Conservation (phyloP, 768 basidiomycete species). For the Sarcomyxa edulis region DNA sequence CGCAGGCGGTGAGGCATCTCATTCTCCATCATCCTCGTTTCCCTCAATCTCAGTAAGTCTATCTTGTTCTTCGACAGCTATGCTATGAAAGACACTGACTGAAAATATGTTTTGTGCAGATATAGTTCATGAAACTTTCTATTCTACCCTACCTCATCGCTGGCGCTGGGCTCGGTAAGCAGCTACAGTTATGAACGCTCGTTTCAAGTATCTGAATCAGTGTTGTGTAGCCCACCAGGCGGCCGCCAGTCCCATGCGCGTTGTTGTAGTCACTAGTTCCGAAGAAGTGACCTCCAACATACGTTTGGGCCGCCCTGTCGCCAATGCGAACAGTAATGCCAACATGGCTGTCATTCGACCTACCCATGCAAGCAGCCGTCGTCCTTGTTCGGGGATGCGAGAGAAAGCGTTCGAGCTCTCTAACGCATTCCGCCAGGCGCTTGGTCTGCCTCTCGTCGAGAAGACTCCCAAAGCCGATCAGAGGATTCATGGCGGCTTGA, state of each 20-base stretch:
- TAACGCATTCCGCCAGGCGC: slow-evolving; percentile 47
- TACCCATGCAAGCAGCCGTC: slow-evolving; percentile 5
- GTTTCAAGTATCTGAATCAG: not conserved
- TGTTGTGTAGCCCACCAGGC: slow-evolving; percentile 26
- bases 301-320: slow-evolving; percentile 30
- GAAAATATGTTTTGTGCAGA: no score
- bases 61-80: no score
- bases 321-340: slow-evolving; percentile 22
- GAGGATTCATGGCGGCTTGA: slow-evolving; percentile 13
- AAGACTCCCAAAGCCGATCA: slow-evolving; percentile 3
- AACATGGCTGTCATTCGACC: slow-evolving; percentile 14
- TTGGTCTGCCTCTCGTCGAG: slow-evolving; percentile 50
- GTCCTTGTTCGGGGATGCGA: slow-evolving; percentile 26
- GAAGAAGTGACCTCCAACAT: slow-evolving; percentile 19
- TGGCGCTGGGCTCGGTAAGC: slow-evolving; percentile 26
- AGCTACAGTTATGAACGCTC: not conserved
- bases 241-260: slow-evolving; percentile 44
- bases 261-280: slow-evolving; percentile 27
- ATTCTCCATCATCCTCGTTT: no score
- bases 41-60: no score
- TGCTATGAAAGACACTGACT: no score
- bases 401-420: slow-evolving; percentile 47
- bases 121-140: slow-evolving; percentile 38
- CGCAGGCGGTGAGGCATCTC: no score
- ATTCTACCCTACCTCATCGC: slow-evolving; percentile 30